Evolutionary conservation across 2,329 filamentous ascomycete species (phyloP).

Genomic region (Helicocarpus griseus): DNA sequence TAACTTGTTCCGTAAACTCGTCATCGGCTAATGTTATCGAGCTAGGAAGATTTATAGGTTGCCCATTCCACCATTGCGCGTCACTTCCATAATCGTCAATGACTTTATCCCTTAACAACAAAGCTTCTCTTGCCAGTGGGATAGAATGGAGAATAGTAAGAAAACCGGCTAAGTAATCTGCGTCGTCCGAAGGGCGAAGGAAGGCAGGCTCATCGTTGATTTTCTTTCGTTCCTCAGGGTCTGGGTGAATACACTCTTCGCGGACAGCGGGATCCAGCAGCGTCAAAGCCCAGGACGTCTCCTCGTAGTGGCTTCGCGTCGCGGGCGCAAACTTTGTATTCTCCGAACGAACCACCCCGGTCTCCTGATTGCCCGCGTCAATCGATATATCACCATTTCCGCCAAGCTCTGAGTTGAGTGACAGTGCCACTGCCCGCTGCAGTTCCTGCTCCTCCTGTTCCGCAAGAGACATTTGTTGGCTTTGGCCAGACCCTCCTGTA

Average conservation of each 20-base stretch:
- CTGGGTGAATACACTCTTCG: slow-evolving; percentile 47
- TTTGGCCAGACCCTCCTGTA: slow-evolving; percentile 11
- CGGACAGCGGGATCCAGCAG: slow-evolving; percentile 37
- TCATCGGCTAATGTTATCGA: slow-evolving; percentile 38
- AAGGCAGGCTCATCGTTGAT: slow-evolving; percentile 44
- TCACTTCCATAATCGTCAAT: slow-evolving; percentile 46
- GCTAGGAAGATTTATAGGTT: slow-evolving; percentile 39
- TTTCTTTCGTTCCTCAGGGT: slow-evolving; percentile 41
- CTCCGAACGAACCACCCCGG: slow-evolving; percentile 38
- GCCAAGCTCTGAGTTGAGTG: slow-evolving; percentile 29
- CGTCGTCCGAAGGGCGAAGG: slow-evolving; percentile 45
- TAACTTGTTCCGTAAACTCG: slow-evolving; percentile 22
- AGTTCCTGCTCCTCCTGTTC: slow-evolving; percentile 37
- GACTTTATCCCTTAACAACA: slow-evolving; percentile 40
- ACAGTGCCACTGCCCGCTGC: slow-evolving; percentile 39
- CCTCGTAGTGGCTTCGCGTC: slow-evolving; percentile 45
- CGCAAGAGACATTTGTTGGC: slow-evolving; percentile 28
- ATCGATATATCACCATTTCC: background rate
- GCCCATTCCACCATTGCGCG: slow-evolving; percentile 54
- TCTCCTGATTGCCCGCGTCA: slow-evolving; percentile 49
- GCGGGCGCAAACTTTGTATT: slow-evolving; percentile 45
- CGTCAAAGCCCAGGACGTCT: slow-evolving; percentile 45
- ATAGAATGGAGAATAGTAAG: slow-evolving; percentile 55
- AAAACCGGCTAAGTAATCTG: slow-evolving; percentile 47
- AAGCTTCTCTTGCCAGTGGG: slow-evolving; percentile 47